Base-by-base conservation (phyloP, 176 grass and related monocot species). In the Chloris gayana region DNA sequence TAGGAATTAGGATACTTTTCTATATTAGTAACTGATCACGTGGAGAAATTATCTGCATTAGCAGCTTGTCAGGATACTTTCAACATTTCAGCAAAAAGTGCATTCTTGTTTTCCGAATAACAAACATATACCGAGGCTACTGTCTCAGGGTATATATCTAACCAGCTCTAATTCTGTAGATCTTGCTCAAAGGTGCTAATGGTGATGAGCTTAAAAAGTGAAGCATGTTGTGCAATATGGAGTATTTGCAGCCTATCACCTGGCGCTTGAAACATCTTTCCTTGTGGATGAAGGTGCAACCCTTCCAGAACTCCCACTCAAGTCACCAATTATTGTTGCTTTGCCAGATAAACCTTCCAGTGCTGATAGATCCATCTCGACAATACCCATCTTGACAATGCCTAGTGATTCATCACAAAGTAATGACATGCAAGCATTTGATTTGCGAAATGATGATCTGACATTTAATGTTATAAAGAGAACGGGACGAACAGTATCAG, bases 231-330 rank as follows among this genome's bases (percentile, higher is more conserved):
- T 98, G 62, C 92, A 98, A 84, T 98, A 95, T 91, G 96, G 92
- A 93, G 82, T 98, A 4, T 98, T 98, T 73, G 96, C 96, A 75
- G 96, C 96, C n/a, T 98, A 98, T 85, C 92, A 98, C 88, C 85
- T 98, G 78, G 96, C 96, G 33, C 86, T 98, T 26, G 96, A 99
- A 86, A 99, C 96, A 51, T 99, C 90, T 86, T 99, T 99, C 77
- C 96, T 99, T 84, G 96, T 94, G 33, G 96, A 99, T 84, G 96
- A 99, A 86, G 92, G 96, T 60, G 96, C 96, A 50, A 95, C 96
- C 74, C 92, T 99, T 84, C 96, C 96, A 77, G 96, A 99, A 86
- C 82, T 99, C 73, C 86, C 88, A 30, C 86, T 97, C 17, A 93
- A 89, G 72, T 85, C 96, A 49, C 96, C 96, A 63, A 81, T 99